These are phyloP conservation scores for Eimeria mitis DNA, from an alignment of 169 alveolate species.

Conservation along the genomic window DNA sequence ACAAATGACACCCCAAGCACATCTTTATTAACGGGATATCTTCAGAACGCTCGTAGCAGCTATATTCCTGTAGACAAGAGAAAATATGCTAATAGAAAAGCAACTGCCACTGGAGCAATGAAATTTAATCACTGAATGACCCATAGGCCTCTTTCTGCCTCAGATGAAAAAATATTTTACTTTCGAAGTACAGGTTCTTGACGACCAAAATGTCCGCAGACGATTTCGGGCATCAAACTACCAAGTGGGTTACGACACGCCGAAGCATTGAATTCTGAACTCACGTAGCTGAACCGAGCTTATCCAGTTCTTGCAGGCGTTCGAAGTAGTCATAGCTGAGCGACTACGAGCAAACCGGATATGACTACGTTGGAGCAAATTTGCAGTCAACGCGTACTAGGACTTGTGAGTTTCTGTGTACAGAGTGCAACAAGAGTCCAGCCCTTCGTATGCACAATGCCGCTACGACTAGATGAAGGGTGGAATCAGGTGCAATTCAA, in stretches of 20 bases:
- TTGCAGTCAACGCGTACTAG: neutral
- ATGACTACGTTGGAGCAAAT: neutral
- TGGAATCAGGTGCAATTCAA: slow-evolving; percentile 98
- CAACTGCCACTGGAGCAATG: neutral
- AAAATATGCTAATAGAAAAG: neutral
- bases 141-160: neutral
- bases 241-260: slow-evolving; percentile 87
- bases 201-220: slow-evolving; percentile 97
- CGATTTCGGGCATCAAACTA: slow-evolving; percentile 98
- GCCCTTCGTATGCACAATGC: slow-evolving; percentile 99
- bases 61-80: neutral
- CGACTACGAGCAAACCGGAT: neutral
- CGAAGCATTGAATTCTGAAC: neutral
- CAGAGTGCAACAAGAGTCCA: slow-evolving; percentile 96
- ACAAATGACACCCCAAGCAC: neutral
- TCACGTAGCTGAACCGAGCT: slow-evolving; percentile 7
- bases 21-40: neutral
- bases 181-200: slow-evolving; percentile 98
- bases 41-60: neutral
- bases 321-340: neutral
- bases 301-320: neutral
- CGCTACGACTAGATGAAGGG: slow-evolving; percentile 99
- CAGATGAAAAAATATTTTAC: slow-evolving; percentile 97
- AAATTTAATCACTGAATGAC: neutral
- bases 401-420: neutral